Evolutionary conservation across 768 basidiomycete genomes (phyloP).

Genomic region (Fomitopsis serialis): DNA sequence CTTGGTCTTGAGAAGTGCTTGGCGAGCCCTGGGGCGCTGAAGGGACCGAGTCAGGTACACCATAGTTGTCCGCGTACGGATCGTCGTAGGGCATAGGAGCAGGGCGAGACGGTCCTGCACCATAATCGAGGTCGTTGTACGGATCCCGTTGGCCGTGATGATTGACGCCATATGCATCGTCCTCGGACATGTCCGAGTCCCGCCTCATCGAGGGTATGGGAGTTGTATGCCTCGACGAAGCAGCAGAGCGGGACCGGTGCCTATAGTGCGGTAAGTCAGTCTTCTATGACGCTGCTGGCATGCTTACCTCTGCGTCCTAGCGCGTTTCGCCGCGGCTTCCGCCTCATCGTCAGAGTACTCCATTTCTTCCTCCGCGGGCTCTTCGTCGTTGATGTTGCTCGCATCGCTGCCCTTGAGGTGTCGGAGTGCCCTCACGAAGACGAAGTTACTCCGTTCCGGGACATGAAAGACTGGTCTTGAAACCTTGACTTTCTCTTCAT

Average conservation of each 20-base stretch:
- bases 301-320: conserved; percentile 51
- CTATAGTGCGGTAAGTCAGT: conserved; percentile 25
- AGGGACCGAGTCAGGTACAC: conserved; percentile 7
- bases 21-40: not conserved
- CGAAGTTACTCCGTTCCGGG: conserved; percentile 73
- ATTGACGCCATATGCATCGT: conserved; percentile 43
- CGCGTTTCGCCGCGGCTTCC: conserved; percentile 68
- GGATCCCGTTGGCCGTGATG: conserved; percentile 64
- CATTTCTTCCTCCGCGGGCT: conserved; percentile 81
- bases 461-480: conserved; percentile 78
- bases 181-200: conserved; percentile 50
- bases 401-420: conserved; percentile 86
- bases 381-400: conserved; percentile 92
- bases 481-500: conserved; percentile 46
- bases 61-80: conserved; percentile 46
- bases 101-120: conserved; percentile 53
- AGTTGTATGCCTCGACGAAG: conserved; percentile 51
- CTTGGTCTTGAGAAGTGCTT: not conserved
- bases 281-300: not conserved
- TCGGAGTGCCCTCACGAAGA: conserved; percentile 71
- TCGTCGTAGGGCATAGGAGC: conserved; percentile 74
- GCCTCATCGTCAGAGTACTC: conserved; percentile 97
- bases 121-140: conserved; percentile 59
- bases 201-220: conserved; percentile 48
- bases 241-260: conserved; percentile 39